Evolutionary conservation across 768 basidiomycete genomes (phyloP).

Genomic region (Rhizopogon roseolus): DNA sequence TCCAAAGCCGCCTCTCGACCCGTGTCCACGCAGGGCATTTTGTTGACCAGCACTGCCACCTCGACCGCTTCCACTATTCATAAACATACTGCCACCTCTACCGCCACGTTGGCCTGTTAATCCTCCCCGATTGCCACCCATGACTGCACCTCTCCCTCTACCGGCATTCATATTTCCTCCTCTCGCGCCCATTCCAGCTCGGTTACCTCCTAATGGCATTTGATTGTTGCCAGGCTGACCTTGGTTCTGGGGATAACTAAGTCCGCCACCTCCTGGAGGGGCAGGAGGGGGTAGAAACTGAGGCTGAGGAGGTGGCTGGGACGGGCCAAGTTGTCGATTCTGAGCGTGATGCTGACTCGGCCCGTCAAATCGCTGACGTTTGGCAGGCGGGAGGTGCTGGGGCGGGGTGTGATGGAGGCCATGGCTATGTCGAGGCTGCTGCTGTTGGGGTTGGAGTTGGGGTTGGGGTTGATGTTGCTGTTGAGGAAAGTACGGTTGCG

Average conservation of each 20-base stretch:
- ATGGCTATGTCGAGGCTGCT: slow-evolving; percentile 45
- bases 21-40: slow-evolving; percentile 55
- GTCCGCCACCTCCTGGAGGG: slow-evolving; percentile 16
- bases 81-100: slow-evolving; percentile 31
- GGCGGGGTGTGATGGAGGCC: slow-evolving; percentile 58
- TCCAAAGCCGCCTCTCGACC: slow-evolving; percentile 62
- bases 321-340: slow-evolving; percentile 38
- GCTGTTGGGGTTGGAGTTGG: slow-evolving; percentile 31
- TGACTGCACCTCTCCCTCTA: slow-evolving; percentile 46
- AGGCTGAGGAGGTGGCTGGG: slow-evolving; percentile 48
- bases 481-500: slow-evolving; percentile 37
- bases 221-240: slow-evolving; percentile 41
- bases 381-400: slow-evolving; percentile 87
- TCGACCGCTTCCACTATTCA: slow-evolving; percentile 34
- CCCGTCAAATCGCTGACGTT: slow-evolving; percentile 85
- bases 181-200: slow-evolving; percentile 42
- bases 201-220: slow-evolving; percentile 35
- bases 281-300: slow-evolving; percentile 43
- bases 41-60: slow-evolving; percentile 38
- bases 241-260: slow-evolving; percentile 20
- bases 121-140: slow-evolving; percentile 40
- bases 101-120: slow-evolving; percentile 36
- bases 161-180: slow-evolving; percentile 30
- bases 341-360: slow-evolving; percentile 43
- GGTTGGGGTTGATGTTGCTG: slow-evolving; percentile 33